phyloP scores from a whole-genome alignment of 768 basidiomycete genomes.

The Lactarius akahatsu region DNA sequence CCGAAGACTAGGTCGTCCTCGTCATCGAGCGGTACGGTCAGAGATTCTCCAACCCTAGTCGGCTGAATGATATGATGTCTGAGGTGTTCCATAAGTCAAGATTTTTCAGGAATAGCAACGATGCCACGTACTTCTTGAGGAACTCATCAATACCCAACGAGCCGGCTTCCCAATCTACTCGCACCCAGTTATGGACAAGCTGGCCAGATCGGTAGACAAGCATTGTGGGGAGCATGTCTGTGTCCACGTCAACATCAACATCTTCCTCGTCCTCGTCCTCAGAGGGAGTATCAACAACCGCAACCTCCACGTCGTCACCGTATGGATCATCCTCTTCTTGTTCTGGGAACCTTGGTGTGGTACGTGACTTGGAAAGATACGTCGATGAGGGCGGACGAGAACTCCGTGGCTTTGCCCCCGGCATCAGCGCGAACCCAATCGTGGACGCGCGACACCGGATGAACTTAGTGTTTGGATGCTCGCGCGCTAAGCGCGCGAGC shows the following conservation, averaged over 20 bases:
- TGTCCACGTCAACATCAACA: constrained; percentile 66
- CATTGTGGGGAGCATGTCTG: constrained; percentile 77
- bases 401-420: constrained; percentile 24
- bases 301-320: constrained; percentile 39
- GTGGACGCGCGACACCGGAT: constrained; percentile 75
- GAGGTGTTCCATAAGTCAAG: background rate
- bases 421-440: constrained; percentile 63
- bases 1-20: constrained; percentile 27
- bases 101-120: background rate
- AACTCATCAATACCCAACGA: constrained; percentile 65
- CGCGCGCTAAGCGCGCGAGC: constrained; percentile 65
- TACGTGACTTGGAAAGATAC: constrained; percentile 23
- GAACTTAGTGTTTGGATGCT: constrained; percentile 72
- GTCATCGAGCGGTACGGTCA: constrained; percentile 22
- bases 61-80: constrained; percentile 25
- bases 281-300: constrained; percentile 31
- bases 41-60: background rate
- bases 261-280: constrained; percentile 38
- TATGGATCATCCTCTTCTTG: constrained; percentile 54
- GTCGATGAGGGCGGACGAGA: constrained; percentile 24
- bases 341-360: constrained; percentile 27
- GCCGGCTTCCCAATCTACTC: constrained; percentile 85
- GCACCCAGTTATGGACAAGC: constrained; percentile 85
- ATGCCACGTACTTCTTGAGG: constrained; percentile 52
- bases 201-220: constrained; percentile 78